Base-by-base conservation (phyloP, 768 basidiomycete species). In the Tulasnella sp. region DNA sequence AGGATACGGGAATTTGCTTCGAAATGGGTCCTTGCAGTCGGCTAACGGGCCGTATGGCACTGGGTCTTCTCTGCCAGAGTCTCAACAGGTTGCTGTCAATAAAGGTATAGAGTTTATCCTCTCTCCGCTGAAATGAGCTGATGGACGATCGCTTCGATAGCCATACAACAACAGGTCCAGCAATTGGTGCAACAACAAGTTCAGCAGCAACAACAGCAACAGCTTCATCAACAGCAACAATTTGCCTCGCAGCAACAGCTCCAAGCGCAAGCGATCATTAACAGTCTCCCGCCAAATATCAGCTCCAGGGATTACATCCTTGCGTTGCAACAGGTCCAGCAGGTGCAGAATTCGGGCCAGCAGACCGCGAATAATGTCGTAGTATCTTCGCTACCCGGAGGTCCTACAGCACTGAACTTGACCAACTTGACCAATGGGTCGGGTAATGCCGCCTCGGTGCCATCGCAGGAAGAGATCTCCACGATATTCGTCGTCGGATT, bases 401-500 rank as follows among this genome's bases (percentile, higher is more conserved):
- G 45, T 47, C 44, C 21, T 15, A 29, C 34, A 5, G 44, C 52
- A n/a, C 23, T 47, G 7, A 51, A 55, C 47, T 49, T 38, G 15
- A 45, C 50, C 52, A 44, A 45, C 56, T n/a, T 55, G 30, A 23
- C n/a, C 10, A 51, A 72, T 71, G 64, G 51, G 84, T 86, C 3
- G 81, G 84, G 85, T 65, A 72, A 86, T 1, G 76, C 75, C 42
- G 69, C 80, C 51, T 75, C 71, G 19, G 68, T 72, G 8, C 64
- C 71, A 19, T 68, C 73, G 41, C 81, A 82, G 60, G 94, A 96
- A 70, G 92, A 95, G 67, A 96, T 96, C 49, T 93, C 88, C 10
- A 96, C 93, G 4, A 94, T 96, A 64, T 99, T 99, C 64, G 94
- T 99, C 2, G 95, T 98, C 26, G 96, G 96, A 0, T 99, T 99